Evolutionary conservation across 1,284 basidiomycete species (phyloP).

Genomic region (Ustilago curta): DNA sequence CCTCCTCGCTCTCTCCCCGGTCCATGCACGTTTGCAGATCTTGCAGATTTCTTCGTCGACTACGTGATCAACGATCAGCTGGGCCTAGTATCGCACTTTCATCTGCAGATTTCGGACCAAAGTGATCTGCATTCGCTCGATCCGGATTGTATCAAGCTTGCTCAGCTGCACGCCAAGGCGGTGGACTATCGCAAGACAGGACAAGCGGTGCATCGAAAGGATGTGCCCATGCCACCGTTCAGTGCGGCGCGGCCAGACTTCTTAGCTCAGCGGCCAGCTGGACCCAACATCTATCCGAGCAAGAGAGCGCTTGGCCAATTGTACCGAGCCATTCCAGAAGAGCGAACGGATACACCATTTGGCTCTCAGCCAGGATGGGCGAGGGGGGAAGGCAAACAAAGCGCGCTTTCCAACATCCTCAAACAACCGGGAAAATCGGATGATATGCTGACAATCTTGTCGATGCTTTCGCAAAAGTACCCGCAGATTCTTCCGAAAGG

Average conservation of each 20-base stretch:
- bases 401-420: slow-evolving; percentile 21
- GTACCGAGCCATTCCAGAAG: slow-evolving; percentile 33
- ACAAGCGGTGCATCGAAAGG: slow-evolving; percentile 34
- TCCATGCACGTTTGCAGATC: slow-evolving; percentile 75
- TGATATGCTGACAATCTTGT: slow-evolving; percentile 21
- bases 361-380: slow-evolving; percentile 15
- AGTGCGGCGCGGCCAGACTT: slow-evolving; percentile 22
- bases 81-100: slow-evolving; percentile 74
- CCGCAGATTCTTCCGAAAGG: slow-evolving; percentile 26
- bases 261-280: slow-evolving; percentile 22
- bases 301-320: slow-evolving; percentile 25
- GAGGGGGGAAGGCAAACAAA: slow-evolving; percentile 7
- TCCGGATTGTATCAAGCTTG: slow-evolving; percentile 75
- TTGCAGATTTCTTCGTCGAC: slow-evolving; percentile 79
- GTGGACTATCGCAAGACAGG: slow-evolving; percentile 70
- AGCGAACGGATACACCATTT: slow-evolving; percentile 31
- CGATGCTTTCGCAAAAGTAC: slow-evolving; percentile 13
- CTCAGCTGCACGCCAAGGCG: slow-evolving; percentile 76
- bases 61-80: slow-evolving; percentile 74
- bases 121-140: slow-evolving; percentile 74
- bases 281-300: slow-evolving; percentile 24
- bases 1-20: slow-evolving; percentile 73
- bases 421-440: slow-evolving; percentile 22
- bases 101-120: slow-evolving; percentile 80
- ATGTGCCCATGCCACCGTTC: slow-evolving; percentile 30